Conservation (phyloP, 2,329 filamentous ascomycete genomes). For the Aspergillus novofumigatus region DNA sequence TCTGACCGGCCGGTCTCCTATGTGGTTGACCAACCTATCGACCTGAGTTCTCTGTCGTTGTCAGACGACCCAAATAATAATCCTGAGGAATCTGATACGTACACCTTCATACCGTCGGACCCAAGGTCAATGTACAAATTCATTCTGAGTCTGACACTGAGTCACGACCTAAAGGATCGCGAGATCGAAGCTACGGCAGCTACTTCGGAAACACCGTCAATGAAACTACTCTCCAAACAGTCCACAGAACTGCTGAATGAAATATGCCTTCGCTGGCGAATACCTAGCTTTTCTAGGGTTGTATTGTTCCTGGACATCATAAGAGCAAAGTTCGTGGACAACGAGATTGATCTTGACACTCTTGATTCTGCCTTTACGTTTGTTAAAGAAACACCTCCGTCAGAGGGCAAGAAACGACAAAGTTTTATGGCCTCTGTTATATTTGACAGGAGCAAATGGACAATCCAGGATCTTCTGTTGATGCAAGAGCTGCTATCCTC, state of each 20-base stretch:
- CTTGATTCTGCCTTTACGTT: conserved; percentile 79
- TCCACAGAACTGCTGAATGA: conserved; percentile 82
- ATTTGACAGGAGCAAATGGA: conserved; percentile 63
- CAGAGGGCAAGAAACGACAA: conserved; percentile 58
- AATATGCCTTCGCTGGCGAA: conserved; percentile 80
- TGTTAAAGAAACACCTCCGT: conserved; percentile 66
- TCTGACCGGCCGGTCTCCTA: conserved; percentile 50
- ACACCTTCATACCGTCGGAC: conserved; percentile 86
- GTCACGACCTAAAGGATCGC: conserved; percentile 55
- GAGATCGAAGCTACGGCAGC: conserved; percentile 48
- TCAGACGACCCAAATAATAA: conserved; percentile 43
- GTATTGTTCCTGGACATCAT: conserved; percentile 81
- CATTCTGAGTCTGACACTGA: conserved; percentile 72
- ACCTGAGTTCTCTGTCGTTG: conserved; percentile 57
- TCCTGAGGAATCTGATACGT: conserved; percentile 53
- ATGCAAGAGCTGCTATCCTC: conserved; percentile 72
- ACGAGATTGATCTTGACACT: conserved; percentile 75
- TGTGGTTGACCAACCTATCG: conserved; percentile 63
- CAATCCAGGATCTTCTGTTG: conserved; percentile 61
- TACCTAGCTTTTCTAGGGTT: conserved; percentile 76
- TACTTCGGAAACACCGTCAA: conserved; percentile 45
- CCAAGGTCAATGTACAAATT: conserved; percentile 78
- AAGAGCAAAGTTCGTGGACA: conserved; percentile 77
- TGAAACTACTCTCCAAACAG: conserved; percentile 64
- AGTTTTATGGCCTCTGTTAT: conserved; percentile 47